Conservation (phyloP, 2,329 filamentous ascomycete genomes). For the Pseudogymnoascus sp. region DNA sequence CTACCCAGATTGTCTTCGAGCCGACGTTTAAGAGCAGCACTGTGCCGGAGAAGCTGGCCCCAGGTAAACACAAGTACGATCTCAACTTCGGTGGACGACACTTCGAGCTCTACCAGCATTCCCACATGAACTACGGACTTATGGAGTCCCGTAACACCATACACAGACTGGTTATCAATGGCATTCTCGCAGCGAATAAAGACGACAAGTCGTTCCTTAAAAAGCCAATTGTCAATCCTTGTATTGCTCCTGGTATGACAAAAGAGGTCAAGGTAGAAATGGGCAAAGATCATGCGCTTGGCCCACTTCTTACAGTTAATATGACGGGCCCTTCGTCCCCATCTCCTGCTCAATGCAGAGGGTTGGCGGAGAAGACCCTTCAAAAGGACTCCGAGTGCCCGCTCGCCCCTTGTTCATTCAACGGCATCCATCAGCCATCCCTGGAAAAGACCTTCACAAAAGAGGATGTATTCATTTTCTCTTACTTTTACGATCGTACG, state of each 20-base stretch:
- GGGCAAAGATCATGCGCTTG: slow-evolving; percentile 56
- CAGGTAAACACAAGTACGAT: slow-evolving; percentile 93
- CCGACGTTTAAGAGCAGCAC: slow-evolving; percentile 74
- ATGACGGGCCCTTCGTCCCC: slow-evolving; percentile 77
- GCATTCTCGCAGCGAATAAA: slow-evolving; percentile 57
- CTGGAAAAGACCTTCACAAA: slow-evolving; percentile 84
- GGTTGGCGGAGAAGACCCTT: slow-evolving; percentile 81
- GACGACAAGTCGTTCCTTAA: slow-evolving; percentile 59
- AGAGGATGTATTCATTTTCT: slow-evolving; percentile 94
- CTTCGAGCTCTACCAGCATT: slow-evolving; percentile 95
- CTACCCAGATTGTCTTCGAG: slow-evolving; percentile 97
- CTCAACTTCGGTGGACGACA: slow-evolving; percentile 83
- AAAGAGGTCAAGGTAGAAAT: slow-evolving; percentile 68
- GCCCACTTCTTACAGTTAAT: slow-evolving; percentile 59
- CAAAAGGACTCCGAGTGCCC: slow-evolving; percentile 77
- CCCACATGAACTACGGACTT: slow-evolving; percentile 90
- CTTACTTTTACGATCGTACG: slow-evolving; percentile 95
- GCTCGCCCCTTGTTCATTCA: slow-evolving; percentile 93
- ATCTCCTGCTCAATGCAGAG: slow-evolving; percentile 79
- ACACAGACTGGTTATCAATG: slow-evolving; percentile 66
- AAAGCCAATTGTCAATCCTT: slow-evolving; percentile 71
- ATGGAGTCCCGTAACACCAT: slow-evolving; percentile 91
- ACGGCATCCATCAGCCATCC: slow-evolving; percentile 89
- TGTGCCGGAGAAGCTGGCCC: slow-evolving; percentile 75
- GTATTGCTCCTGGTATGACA: slow-evolving; percentile 72